Evolutionary conservation across 768 basidiomycete species (phyloP).

Genomic region (Lyophyllum decastes): DNA sequence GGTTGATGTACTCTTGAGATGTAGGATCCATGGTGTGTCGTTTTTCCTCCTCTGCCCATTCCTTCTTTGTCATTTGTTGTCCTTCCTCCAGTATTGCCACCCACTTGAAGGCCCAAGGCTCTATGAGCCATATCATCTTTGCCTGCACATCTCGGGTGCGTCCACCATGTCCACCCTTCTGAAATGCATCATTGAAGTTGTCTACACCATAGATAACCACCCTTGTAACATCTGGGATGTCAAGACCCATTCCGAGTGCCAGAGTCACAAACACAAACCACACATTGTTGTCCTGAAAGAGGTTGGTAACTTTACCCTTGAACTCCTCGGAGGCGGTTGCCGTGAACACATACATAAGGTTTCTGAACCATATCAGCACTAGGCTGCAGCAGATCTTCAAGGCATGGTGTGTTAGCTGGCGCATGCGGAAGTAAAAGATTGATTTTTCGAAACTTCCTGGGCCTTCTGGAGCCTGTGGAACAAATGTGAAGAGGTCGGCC

Average conservation of each 20-base stretch:
- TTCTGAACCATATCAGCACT: background rate
- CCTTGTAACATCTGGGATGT: constrained; percentile 8
- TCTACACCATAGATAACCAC: constrained; percentile 11
- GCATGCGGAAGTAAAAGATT: constrained; percentile 1
- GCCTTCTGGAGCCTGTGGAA: background rate
- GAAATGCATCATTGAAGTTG: constrained; percentile 2
- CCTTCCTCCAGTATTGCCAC: background rate
- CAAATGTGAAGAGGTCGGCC: constrained; percentile 8
- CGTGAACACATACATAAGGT: constrained; percentile 2
- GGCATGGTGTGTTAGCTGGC: background rate
- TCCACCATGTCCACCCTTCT: constrained; percentile 12
- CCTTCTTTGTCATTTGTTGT: background rate
- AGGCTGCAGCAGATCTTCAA: background rate
- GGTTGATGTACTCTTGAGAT: background rate
- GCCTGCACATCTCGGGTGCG: background rate
- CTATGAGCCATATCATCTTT: constrained; percentile 13
- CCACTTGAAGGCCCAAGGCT: constrained; percentile 12
- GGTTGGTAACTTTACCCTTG: constrained; percentile 3
- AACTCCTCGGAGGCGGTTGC: constrained; percentile 12
- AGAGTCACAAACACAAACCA: constrained; percentile 10
- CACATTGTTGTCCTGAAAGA: background rate
- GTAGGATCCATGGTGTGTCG: constrained; percentile 13
- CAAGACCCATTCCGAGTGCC: constrained; percentile 14
- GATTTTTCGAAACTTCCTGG: background rate
- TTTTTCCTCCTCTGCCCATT: constrained; percentile 4